Evolutionary conservation across 768 basidiomycete species (phyloP), one percentile per base, ranked within the genome.

Genomic region (Leccinum olivaceopallidum): DNA sequence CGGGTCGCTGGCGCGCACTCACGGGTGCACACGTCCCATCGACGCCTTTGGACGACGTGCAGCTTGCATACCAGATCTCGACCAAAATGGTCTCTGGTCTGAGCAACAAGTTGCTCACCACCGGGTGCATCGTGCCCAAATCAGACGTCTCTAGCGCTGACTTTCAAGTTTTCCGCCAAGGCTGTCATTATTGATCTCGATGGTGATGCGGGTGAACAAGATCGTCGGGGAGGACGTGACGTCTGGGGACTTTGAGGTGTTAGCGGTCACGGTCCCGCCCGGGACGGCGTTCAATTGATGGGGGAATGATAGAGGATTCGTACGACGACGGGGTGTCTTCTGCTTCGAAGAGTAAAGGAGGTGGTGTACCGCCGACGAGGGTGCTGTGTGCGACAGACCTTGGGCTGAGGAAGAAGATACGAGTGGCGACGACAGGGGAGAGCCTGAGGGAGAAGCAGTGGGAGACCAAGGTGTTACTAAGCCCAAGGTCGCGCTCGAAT

Each of bases 201-300:
- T 77, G 6, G 82, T 85, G 2, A 73, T 81, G 58, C 76, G 76
- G 8, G 71, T 87, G 59, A 85, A 85, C 58, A 72, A 73, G 63
- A 70, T 74, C 32, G 57, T 74, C 2, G 63, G 69, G 9, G 69
- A 71, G 44, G 73, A 74, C 13, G 65, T 68, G 18, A 75, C 71
- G 1, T 75, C 69, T 0, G 74, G 72, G 1, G 70, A 73, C 58
- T 66, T 74, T 4, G 73, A 75, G 53, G 70, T 74, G 16, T 57
- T 73, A 52, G 65, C 24, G 24, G 24, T 26, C 24, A 26, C 71
- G 0, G 58, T 74, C 7, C 57, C 51, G 9, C 70, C 74, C 3
- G 65, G 54, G 13, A 62, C 71, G 2, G 55, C 60, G 12, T 76
- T 26, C 24, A 26, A 26, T 69, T 18, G 74, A 76, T 54, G 14